phyloP scores from a whole-genome alignment of 148 eudicot genomes.

The Vaccinium darrowii region DNA sequence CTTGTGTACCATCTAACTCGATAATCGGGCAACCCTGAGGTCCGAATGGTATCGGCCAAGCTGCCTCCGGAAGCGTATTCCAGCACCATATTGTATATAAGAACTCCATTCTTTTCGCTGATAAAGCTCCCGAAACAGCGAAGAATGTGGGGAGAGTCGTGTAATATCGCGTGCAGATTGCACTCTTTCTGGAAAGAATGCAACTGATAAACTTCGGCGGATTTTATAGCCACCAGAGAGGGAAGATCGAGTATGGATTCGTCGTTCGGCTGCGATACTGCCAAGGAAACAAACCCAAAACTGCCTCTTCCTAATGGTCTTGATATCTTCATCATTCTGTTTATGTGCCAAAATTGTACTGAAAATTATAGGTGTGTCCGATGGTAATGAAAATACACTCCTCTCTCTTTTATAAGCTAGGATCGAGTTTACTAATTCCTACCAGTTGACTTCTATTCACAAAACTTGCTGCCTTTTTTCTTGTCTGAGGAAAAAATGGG shows the following conservation, averaged over 20 bases:
- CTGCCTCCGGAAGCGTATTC: conserved; percentile 23
- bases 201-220: neutral
- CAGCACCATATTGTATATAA: conserved; percentile 12
- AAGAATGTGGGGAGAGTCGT: conserved; percentile 5
- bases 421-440: no score
- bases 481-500: no score
- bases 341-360: neutral
- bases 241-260: neutral
- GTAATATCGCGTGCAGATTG: neutral
- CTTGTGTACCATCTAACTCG: conserved; percentile 5
- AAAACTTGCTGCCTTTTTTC: no score
- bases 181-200: neutral
- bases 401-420: no score
- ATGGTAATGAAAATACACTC: no score
- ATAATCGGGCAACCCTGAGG: conserved; percentile 5
- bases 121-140: conserved; percentile 8
- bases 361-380: no score
- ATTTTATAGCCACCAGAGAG: conserved; percentile 2
- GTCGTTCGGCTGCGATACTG: neutral
- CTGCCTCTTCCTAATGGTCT: conserved; percentile 2
- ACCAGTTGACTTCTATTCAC: no score
- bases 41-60: conserved; percentile 3
- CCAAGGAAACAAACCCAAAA: neutral
- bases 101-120: conserved; percentile 11
- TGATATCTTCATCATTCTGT: neutral